Evolutionary conservation across 495 filamentous ascomycete species (phyloP).

Genomic region (Penicillium malachiteum): DNA sequence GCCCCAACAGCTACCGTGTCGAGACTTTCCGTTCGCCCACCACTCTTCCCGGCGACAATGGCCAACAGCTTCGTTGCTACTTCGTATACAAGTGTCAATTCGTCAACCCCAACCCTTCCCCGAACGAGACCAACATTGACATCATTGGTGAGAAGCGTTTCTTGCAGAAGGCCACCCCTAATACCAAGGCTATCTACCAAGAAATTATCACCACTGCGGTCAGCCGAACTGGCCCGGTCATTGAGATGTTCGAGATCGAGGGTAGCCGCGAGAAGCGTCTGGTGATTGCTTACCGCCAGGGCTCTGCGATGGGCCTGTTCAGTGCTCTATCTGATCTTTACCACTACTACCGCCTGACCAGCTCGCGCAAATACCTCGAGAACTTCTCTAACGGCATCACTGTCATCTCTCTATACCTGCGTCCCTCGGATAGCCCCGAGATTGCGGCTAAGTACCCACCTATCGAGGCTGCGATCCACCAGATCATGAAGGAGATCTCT

Average conservation of each 20-base stretch:
- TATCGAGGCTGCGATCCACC: conserved; percentile 93
- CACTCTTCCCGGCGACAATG: conserved; percentile 66
- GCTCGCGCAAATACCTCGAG: conserved; percentile 95
- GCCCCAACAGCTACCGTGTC: conserved; percentile 75
- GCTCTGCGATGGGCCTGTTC: conserved; percentile 91
- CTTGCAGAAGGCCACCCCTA: conserved; percentile 89
- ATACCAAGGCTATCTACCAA: conserved; percentile 93
- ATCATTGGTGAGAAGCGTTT: conserved; percentile 92
- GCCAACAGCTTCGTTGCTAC: conserved; percentile 90
- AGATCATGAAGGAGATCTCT: conserved; percentile 98
- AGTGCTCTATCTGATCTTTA: conserved; percentile 94
- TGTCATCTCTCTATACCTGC: conserved; percentile 91
- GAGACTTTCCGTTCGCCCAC: conserved; percentile 90
- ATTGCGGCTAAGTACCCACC: conserved; percentile 61
- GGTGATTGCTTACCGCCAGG: conserved; percentile 89
- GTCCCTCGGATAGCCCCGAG: conserved; percentile 57
- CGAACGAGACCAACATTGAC: conserved; percentile 83
- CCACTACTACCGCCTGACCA: conserved; percentile 97
- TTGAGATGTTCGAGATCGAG: conserved; percentile 96
- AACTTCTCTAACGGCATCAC: conserved; percentile 98
- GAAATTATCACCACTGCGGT: conserved; percentile 87
- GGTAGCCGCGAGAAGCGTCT: conserved; percentile 85
- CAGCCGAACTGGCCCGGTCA: conserved; percentile 82
- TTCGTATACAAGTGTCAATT: conserved; percentile 97
- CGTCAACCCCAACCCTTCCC: conserved; percentile 65